Percentiles rank a stretch among this genome's conserved stretches.
Conservation (phyloP, 306 rosid species). For the Lupinus albus region DNA sequence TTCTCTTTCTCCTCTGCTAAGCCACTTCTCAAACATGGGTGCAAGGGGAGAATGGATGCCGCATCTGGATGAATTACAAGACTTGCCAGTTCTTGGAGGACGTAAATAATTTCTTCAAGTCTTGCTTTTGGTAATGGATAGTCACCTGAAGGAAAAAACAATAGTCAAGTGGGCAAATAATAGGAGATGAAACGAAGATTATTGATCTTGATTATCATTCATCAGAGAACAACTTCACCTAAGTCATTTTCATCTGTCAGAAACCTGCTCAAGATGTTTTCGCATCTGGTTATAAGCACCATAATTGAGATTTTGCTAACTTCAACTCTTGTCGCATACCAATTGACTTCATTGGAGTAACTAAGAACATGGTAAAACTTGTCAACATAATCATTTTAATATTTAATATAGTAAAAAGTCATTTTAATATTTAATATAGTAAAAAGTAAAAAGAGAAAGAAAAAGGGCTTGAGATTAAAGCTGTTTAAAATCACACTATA, state of each 20-base stretch:
- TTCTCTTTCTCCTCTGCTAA: constrained; percentile 48
- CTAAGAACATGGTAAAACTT: constrained; percentile 46
- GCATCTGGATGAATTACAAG: constrained; percentile 71
- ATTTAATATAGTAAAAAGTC: constrained; percentile 7
- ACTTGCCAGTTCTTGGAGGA: constrained; percentile 73
- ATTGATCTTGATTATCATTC: constrained; percentile 19
- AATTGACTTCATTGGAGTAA: constrained; percentile 53
- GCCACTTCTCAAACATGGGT: constrained; percentile 56
- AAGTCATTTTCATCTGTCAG: constrained; percentile 70
- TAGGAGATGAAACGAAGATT: constrained; percentile 40
- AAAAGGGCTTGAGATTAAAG: constrained; percentile 26
- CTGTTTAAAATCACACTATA: constrained; percentile 8
- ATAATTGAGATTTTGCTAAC: constrained; percentile 81
- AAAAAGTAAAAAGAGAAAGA: constrained; percentile 5
- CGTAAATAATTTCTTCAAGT: constrained; percentile 72
- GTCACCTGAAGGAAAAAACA: constrained; percentile 60
- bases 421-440: constrained; percentile 4
- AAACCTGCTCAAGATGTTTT: constrained; percentile 76
- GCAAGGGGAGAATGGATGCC: constrained; percentile 67
- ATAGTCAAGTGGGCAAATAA: constrained; percentile 29
- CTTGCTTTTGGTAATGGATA: constrained; percentile 78
- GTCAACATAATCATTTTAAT: constrained; percentile 24
- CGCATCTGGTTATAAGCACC: constrained; percentile 77
- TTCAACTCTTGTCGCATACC: constrained; percentile 75
- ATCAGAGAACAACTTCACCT: constrained; percentile 51